phyloP scores from a whole-genome alignment of 768 basidiomycete genomes.

The Grammothele lineata region DNA sequence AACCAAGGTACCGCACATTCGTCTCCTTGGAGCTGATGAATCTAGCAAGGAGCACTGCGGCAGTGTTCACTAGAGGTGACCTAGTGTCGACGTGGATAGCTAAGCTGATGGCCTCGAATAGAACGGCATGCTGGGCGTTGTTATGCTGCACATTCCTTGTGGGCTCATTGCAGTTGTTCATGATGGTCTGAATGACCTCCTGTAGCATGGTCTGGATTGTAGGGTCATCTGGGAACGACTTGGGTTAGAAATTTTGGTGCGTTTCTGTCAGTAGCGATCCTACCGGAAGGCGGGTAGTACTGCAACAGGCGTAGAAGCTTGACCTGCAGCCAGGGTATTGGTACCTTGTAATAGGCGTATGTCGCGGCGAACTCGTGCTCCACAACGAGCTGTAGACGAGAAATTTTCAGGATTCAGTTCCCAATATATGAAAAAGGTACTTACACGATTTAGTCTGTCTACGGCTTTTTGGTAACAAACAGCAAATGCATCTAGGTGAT shows the following conservation, averaged over 20 bases:
- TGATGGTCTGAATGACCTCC: constrained; percentile 82
- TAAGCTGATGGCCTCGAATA: constrained; percentile 96
- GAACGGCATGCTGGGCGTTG: constrained; percentile 96
- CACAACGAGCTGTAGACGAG: constrained; percentile 75
- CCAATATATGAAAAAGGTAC: constrained; percentile 19
- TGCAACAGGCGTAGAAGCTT: constrained; percentile 90
- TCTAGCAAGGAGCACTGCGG: constrained; percentile 86
- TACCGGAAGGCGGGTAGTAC: constrained; percentile 94
- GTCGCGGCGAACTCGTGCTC: constrained; percentile 85
- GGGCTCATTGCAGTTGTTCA: constrained; percentile 88
- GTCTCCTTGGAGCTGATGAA: constrained; percentile 99
- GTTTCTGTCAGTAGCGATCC: constrained; percentile 18
- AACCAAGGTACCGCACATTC: constrained; percentile 93
- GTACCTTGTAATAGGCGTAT: constrained; percentile 97
- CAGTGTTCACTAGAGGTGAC: constrained; percentile 82
- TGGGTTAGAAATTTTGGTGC: not conserved
- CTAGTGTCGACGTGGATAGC: constrained; percentile 94
- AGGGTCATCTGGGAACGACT: constrained; percentile 65
- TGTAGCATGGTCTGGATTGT: constrained; percentile 73
- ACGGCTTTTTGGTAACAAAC: constrained; percentile 96
- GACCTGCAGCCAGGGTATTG: constrained; percentile 96
- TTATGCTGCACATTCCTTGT: constrained; percentile 96
- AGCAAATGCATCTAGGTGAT: constrained; percentile 84
- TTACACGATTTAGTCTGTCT: constrained; percentile 77
- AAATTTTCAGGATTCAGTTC: not conserved